phyloP scores from a whole-genome alignment of 257 asterid genomes.

The Nicotiana undulata region DNA sequence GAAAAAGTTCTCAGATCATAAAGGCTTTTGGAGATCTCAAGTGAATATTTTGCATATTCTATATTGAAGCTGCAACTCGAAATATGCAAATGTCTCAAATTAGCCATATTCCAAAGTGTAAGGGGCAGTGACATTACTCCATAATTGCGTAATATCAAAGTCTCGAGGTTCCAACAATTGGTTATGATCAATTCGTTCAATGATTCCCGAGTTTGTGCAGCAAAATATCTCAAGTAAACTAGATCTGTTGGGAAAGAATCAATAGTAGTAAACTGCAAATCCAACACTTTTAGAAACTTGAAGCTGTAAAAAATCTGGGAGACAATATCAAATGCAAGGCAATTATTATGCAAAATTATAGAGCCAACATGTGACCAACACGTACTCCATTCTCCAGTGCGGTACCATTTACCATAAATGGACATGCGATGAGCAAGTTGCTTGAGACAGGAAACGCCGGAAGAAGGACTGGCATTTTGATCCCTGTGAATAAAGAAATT shows the following conservation, averaged over 20 bases:
- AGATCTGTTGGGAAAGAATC: background rate
- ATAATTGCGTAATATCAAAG: background rate
- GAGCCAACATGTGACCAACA: background rate
- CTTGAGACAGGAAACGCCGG: background rate
- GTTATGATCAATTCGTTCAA: background rate
- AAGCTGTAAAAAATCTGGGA: background rate
- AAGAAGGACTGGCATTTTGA: background rate
- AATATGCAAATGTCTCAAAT: constrained; percentile 7
- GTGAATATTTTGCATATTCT: background rate
- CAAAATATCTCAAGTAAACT: constrained; percentile 13
- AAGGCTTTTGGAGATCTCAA: background rate
- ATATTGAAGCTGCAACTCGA: background rate
- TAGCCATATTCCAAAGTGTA: constrained; percentile 3
- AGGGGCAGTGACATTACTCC: background rate
- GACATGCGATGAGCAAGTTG: background rate
- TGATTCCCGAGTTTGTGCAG: background rate
- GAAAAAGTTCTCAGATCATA: background rate
- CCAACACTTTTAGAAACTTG: constrained; percentile 12
- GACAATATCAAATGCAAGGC: background rate
- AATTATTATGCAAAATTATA: background rate
- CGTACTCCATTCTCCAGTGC: background rate
- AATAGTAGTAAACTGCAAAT: background rate
- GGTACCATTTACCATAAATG: background rate
- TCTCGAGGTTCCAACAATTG: background rate
- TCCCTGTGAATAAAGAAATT: background rate